Conservation (phyloP, 2,329 filamentous ascomycete species). For the Zymoseptoria passerinii region DNA sequence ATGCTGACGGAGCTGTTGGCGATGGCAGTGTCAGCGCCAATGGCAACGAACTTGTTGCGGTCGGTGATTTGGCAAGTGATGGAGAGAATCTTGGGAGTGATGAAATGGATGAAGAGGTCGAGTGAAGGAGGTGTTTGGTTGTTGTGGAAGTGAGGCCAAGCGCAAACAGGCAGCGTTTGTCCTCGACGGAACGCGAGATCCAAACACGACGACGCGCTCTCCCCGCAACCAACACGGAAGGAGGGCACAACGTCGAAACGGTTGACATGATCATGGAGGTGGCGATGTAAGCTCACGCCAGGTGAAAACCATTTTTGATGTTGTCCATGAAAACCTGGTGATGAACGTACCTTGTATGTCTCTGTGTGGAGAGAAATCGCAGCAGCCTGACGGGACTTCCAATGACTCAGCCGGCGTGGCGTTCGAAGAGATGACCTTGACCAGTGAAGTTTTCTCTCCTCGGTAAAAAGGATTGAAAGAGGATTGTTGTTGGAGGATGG, state of each 20-base stretch:
- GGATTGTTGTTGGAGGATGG: background rate
- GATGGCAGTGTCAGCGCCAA: constrained; percentile 1
- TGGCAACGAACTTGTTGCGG: background rate
- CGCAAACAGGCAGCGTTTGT: background rate
- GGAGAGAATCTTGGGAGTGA: background rate
- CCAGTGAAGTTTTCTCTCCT: background rate
- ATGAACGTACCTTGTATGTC: background rate
- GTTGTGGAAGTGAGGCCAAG: background rate
- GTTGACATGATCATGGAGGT: background rate
- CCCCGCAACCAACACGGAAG: background rate
- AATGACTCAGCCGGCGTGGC: background rate
- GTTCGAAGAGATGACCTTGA: background rate
- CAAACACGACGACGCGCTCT: background rate
- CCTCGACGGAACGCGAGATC: background rate
- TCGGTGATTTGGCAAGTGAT: background rate
- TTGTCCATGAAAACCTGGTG: background rate
- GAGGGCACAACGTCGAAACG: background rate
- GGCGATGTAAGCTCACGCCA: background rate
- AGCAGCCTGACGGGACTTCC: background rate
- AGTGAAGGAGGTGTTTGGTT: background rate
- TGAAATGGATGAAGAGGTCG: background rate
- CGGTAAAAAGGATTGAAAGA: background rate
- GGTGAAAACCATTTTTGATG: background rate
- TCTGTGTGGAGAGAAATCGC: background rate
- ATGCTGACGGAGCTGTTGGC: constrained; percentile 7